Evolutionary conservation across 345 rosid genomes (phyloP), one percentile per base, ranked within the genome.

Genomic region (Gossypium arboreum): DNA sequence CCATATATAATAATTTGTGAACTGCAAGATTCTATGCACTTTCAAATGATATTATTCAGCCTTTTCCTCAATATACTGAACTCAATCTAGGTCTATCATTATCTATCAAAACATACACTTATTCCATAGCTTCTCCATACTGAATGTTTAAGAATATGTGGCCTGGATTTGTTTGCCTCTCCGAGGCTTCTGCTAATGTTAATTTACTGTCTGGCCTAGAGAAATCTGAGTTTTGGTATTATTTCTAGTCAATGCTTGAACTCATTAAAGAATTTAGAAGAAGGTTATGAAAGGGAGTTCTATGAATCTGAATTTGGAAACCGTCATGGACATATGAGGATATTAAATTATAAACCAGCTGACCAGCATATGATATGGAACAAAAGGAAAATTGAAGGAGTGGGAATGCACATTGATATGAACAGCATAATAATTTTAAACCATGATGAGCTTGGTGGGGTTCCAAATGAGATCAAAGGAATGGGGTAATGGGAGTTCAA

Each of bases 341-440:
- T 90, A 3, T 78, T 86, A 59, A 90, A 83, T 67, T 90, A 90
- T 75, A 76, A 89, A 11, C 86, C 90, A 2, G 91, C 91, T 1
- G 79, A 80, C 16, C 76, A 34, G 41, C 41, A 34, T 34, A 68
- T 2, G 77, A 61, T 2, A 79, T 84, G 6, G 83, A 79, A 59
- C 84, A 29, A 84, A 61, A 74, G 73, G 39, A 81, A 83, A 65
- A 81, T 88, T 57, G 95, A 92, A 78, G 92, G 95, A 56, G 92
- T 88, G 2, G 93, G 95, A 51, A 84, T 86, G 88, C 95, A 87
- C 80, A 89, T 91, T 2, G 95, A 92, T 61, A 90, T 88, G 97
- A 90, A 94, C 73, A 90, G 97, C 75, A 82, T 88, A 82, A 88
- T 94, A n/a, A 84, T 87, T 16, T 83, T 91, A 22, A 85, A 86